Conservation (phyloP, 106 monocot species). For the Phalaenopsis aphrodite region DNA sequence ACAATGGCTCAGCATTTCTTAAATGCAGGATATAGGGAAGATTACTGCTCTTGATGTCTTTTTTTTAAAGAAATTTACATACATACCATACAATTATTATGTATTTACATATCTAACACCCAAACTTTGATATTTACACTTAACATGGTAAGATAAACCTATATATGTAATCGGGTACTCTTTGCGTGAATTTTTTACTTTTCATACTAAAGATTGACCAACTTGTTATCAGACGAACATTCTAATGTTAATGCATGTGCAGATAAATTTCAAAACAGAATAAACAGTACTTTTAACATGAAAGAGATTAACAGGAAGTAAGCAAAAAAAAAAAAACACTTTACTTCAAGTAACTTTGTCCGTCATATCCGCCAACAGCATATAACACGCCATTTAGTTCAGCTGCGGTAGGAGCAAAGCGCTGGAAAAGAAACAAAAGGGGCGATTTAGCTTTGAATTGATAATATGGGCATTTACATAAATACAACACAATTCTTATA, state of each 20-base stretch:
- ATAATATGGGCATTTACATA: background rate
- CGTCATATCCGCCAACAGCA: conserved; percentile 74
- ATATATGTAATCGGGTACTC: too few relatives aligned
- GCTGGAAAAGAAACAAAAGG: conserved; percentile 34
- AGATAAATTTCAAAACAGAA: background rate
- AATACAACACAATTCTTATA: too few relatives aligned
- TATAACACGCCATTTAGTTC: conserved; percentile 67
- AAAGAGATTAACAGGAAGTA: background rate
- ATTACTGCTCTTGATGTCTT: too few relatives aligned
- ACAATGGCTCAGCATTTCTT: background rate
- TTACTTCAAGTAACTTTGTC: conserved; percentile 54
- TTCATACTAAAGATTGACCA: background rate
- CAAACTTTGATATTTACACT: too few relatives aligned
- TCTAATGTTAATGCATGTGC: background rate
- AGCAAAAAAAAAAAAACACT: background rate
- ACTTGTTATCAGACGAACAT: background rate
- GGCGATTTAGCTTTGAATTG: background rate
- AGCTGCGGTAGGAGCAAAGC: conserved; percentile 53
- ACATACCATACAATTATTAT: too few relatives aligned
- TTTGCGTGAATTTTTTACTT: too few relatives aligned
- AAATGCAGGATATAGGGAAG: too few relatives aligned
- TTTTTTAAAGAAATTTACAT: too few relatives aligned
- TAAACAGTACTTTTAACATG: background rate
- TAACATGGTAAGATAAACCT: too few relatives aligned
- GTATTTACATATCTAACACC: too few relatives aligned